phyloP scores from a whole-genome alignment of 257 asterid species.

The Mentha longifolia region DNA sequence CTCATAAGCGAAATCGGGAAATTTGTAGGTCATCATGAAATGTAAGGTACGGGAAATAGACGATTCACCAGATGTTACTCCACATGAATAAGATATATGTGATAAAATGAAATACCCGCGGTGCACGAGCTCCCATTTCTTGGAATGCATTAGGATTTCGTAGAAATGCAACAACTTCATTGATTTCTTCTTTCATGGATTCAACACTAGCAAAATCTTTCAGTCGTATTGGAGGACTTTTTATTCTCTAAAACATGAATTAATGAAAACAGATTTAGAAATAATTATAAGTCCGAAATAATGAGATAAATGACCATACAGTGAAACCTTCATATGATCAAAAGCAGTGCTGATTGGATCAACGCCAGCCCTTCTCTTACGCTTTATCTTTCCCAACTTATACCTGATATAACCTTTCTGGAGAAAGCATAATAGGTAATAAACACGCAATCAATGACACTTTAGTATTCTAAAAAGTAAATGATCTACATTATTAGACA shows the following conservation, averaged over 20 bases:
- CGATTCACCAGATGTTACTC: conserved; percentile 16
- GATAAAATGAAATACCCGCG: conserved; percentile 70
- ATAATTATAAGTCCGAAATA: conserved; percentile 25
- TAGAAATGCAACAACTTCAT: conserved; percentile 94
- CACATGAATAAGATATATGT: conserved; percentile 23
- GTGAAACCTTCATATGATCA: conserved; percentile 92
- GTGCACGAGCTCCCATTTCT: conserved; percentile 99
- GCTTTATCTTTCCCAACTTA: conserved; percentile 53
- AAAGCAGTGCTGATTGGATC: conserved; percentile 99
- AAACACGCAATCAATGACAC: conserved; percentile 25
- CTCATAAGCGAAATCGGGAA: background rate
- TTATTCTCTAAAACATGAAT: conserved; percentile 69
- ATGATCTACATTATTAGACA: conserved; percentile 5
- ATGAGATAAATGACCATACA: conserved; percentile 20
- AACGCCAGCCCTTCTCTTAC: conserved; percentile 63
- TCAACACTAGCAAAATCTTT: conserved; percentile 95
- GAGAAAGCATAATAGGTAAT: conserved; percentile 30
- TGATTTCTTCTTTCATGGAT: conserved; percentile 92
- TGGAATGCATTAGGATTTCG: conserved; percentile 90
- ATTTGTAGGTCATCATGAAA: background rate
- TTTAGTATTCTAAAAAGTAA: conserved; percentile 8
- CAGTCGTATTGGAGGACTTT: conserved; percentile 89
- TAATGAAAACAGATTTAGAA: conserved; percentile 32
- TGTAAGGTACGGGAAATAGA: conserved; percentile 25
- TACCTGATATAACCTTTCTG: conserved; percentile 73